Conservation (phyloP, 129 eudicot species). For the Flaveria sonorensis region DNA sequence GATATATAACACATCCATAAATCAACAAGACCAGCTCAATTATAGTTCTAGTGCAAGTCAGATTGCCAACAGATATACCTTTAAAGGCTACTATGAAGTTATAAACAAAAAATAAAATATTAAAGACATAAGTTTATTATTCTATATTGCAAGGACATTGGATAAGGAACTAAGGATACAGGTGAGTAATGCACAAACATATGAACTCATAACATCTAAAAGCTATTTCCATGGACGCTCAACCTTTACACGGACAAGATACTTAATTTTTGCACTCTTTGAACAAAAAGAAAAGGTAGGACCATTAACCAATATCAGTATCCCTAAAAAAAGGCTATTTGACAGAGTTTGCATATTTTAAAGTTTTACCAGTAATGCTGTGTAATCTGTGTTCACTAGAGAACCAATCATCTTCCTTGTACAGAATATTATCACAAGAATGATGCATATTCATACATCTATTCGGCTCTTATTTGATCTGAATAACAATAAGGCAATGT, state of each 20-base stretch:
- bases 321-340: background rate
- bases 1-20: background rate
- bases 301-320: background rate
- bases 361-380: background rate
- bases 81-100: background rate
- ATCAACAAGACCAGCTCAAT: background rate
- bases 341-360: background rate
- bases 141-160: background rate
- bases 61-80: slow-evolving; percentile 11
- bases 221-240: background rate
- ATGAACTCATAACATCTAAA: background rate
- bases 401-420: background rate
- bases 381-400: background rate
- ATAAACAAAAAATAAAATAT: background rate
- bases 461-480: background rate
- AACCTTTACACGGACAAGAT: slow-evolving; percentile 7
- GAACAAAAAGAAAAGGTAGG: slow-evolving; percentile 13
- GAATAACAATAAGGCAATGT: background rate
- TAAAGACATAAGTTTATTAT: background rate
- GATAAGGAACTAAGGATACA: background rate
- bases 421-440: too few species aligned
- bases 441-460: background rate
- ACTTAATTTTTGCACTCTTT: slow-evolving; percentile 4
- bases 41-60: slow-evolving; percentile 8
- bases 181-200: slow-evolving; percentile 11